Percentiles rank a stretch among this genome's conserved stretches.
These are phyloP conservation scores for Didymella arachidicola DNA, from an alignment of 2,329 filamentous ascomycete genomes.

Conservation along the genomic window DNA sequence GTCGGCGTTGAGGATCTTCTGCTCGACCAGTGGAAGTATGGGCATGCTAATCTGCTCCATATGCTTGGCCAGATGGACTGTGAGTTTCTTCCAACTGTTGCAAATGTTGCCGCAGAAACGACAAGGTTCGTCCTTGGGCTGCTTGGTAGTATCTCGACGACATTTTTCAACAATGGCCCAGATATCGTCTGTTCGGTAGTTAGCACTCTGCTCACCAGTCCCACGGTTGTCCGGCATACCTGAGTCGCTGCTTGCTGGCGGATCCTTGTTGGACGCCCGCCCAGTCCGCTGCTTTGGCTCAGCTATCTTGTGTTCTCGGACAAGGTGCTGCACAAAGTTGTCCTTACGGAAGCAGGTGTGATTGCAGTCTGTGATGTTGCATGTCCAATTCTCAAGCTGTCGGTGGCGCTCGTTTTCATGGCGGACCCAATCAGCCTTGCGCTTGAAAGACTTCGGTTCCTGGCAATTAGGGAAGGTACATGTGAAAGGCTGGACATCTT, in stretches of 20 bases:
- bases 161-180: conserved; percentile 82
- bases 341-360: conserved; percentile 88
- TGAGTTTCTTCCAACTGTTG: conserved; percentile 89
- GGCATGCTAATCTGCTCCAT: conserved; percentile 93
- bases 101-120: conserved; percentile 85
- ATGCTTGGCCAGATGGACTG: conserved; percentile 90
- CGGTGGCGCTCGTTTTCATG: conserved; percentile 93
- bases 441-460: conserved; percentile 90
- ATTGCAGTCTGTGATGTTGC: conserved; percentile 78
- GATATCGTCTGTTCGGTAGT: conserved; percentile 62
- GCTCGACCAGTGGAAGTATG: conserved; percentile 63
- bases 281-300: conserved; percentile 80
- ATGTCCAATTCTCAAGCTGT: conserved; percentile 90
- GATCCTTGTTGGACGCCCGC: conserved; percentile 52
- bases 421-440: conserved; percentile 94
- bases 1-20: conserved; percentile 49
- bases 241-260: conserved; percentile 33
- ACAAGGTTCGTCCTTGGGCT: conserved; percentile 79
- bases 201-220: conserved; percentile 13
- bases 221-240: conserved; percentile 26
- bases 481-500: conserved; percentile 91
- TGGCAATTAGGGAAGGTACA: conserved; percentile 86
- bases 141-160: conserved; percentile 70
- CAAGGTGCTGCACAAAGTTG: conserved; percentile 91
- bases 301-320: conserved; percentile 85